A percentile compares a stretch with the other conserved stretches of the same genome.
Evolutionary conservation across 805 yeast species (phyloP).

Genomic region (Barnettozyma vustinii): DNA sequence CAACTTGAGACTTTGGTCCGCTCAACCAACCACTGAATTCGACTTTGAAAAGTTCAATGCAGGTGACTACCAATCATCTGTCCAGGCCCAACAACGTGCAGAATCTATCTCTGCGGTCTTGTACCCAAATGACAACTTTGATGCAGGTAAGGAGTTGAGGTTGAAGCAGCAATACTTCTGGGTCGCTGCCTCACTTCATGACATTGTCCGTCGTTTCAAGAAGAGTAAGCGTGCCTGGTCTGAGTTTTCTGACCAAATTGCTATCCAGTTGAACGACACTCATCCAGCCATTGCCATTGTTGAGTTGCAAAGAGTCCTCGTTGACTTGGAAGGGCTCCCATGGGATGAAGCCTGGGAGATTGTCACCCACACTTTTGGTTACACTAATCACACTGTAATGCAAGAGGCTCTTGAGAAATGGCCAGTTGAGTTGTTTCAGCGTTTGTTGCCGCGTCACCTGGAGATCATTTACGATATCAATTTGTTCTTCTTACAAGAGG

Average conservation of each 20-base stretch:
- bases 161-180: constrained; percentile 94
- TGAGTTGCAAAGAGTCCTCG: constrained; percentile 79
- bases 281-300: constrained; percentile 91
- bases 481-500: constrained; percentile 67
- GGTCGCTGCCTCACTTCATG: constrained; percentile 93
- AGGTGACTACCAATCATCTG: constrained; percentile 86
- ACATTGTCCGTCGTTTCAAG: constrained; percentile 84
- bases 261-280: constrained; percentile 91
- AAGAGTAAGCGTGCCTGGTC: constrained; percentile 73
- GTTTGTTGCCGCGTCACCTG: constrained; percentile 82
- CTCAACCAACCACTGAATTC: constrained; percentile 85
- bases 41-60: constrained; percentile 87
- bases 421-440: constrained; percentile 80
- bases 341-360: constrained; percentile 88
- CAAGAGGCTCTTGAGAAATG: constrained; percentile 93
- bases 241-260: constrained; percentile 79
- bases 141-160: constrained; percentile 85
- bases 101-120: constrained; percentile 89
- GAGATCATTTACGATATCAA: constrained; percentile 87
- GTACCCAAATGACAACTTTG: constrained; percentile 92
- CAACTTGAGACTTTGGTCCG: constrained; percentile 86
- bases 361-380: constrained; percentile 76
- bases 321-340: constrained; percentile 73
- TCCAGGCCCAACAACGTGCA: constrained; percentile 78
- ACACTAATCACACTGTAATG: constrained; percentile 94